phyloP scores from a whole-genome alignment of 2,329 filamentous ascomycete species.

The Fusarium sublunatum region DNA sequence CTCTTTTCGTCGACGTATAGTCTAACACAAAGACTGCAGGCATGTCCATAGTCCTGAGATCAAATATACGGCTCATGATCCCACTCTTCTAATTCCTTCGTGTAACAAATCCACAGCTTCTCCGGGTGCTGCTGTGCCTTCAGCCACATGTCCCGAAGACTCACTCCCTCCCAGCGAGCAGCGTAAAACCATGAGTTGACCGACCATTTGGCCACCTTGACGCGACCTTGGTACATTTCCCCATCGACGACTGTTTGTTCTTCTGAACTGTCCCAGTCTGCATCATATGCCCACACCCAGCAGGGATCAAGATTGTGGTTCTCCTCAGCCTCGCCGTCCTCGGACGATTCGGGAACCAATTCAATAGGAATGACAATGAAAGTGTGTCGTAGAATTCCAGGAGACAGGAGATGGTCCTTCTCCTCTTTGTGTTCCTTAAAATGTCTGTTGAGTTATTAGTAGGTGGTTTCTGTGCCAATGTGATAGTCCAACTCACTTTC shows the following conservation, averaged over 20 bases:
- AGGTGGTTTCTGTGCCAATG: too few species aligned
- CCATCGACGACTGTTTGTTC: slow-evolving; percentile 8
- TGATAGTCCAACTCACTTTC: too few species aligned
- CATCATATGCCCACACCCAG: slow-evolving; percentile 41
- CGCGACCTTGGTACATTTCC: slow-evolving; percentile 28
- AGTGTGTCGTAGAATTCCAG: slow-evolving; percentile 23
- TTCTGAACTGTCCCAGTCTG: slow-evolving; percentile 30
- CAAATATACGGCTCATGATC: slow-evolving; percentile 34
- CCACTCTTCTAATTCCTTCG: slow-evolving; percentile 27
- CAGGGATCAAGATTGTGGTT: too few species aligned
- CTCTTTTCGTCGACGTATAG: neutral
- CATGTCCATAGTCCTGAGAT: neutral
- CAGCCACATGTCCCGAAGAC: slow-evolving; percentile 34
- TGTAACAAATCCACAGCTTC: slow-evolving; percentile 30
- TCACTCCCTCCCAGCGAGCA: slow-evolving; percentile 32
- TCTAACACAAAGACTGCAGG: neutral
- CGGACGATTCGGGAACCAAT: too few species aligned
- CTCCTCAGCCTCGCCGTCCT: too few species aligned
- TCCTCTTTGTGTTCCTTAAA: too few species aligned
- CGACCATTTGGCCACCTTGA: slow-evolving; percentile 21
- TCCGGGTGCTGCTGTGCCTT: slow-evolving; percentile 32
- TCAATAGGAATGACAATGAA: slow-evolving; percentile 34
- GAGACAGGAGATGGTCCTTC: neutral
- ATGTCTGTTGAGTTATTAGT: too few species aligned
- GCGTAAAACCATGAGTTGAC: slow-evolving; percentile 37